phyloP scores from a whole-genome alignment of 1,284 basidiomycete genomes.

The Afroboletus lepidellus region DNA sequence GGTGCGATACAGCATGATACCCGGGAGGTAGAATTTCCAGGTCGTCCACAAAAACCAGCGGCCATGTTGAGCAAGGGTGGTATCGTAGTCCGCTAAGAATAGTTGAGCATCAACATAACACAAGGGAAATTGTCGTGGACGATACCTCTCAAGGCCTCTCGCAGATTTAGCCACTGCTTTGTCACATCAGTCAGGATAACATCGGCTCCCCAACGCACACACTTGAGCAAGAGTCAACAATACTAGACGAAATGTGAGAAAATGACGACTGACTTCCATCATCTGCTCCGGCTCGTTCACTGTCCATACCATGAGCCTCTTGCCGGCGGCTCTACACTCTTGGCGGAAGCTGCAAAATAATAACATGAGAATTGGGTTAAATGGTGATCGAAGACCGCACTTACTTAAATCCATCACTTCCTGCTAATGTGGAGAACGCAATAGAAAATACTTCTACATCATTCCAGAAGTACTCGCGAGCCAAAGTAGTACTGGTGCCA shows the following conservation, averaged over 20 bases:
- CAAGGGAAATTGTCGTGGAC: constrained; percentile 7
- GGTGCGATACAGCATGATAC: constrained; percentile 33
- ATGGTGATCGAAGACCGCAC: constrained; percentile 22
- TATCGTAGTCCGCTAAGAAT: constrained; percentile 63
- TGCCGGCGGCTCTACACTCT: constrained; percentile 78
- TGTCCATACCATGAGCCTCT: constrained; percentile 95
- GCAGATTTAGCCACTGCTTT: constrained; percentile 72
- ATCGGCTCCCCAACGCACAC: constrained; percentile 87
- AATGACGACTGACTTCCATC: constrained; percentile 70
- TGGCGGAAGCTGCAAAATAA: constrained; percentile 59
- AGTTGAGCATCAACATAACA: constrained; percentile 8
- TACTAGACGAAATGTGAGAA: background rate
- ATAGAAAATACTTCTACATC: constrained; percentile 89
- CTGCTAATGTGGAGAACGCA: constrained; percentile 74
- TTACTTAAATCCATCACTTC: constrained; percentile 66
- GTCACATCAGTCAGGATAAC: constrained; percentile 90
- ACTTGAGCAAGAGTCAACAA: constrained; percentile 42
- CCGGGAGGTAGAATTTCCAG: constrained; percentile 57
- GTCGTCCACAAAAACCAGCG: constrained; percentile 78
- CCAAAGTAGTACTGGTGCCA: constrained; percentile 66
- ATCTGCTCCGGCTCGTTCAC: constrained; percentile 91
- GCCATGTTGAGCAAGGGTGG: constrained; percentile 55
- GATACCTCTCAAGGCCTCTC: constrained; percentile 64
- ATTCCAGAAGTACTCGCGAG: constrained; percentile 89
- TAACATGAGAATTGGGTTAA: constrained; percentile 14